Evolutionary conservation across 1,284 basidiomycete species (phyloP).

Genomic region (Acaromyces ingoldii): DNA sequence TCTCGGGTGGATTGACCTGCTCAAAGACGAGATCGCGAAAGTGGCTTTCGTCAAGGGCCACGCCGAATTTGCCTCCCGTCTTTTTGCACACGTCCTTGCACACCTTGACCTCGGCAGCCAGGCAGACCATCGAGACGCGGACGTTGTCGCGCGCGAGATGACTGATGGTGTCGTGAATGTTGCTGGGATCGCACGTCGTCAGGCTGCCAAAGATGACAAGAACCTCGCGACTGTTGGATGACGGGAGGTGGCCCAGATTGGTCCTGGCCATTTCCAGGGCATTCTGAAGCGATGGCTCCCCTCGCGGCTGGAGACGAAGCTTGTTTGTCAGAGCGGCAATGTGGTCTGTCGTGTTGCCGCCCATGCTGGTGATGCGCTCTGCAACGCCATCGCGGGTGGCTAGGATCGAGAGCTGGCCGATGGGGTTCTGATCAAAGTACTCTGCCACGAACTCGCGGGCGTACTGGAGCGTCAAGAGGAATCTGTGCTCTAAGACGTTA

Average conservation of each 20-base stretch:
- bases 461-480: constrained; percentile 66
- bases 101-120: constrained; percentile 92
- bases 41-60: constrained; percentile 94
- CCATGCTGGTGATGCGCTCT: constrained; percentile 58
- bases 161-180: constrained; percentile 85
- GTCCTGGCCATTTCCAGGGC: constrained; percentile 76
- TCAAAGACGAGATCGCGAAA: constrained; percentile 93
- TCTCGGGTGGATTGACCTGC: constrained; percentile 70
- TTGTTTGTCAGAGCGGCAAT: constrained; percentile 77
- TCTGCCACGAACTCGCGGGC: constrained; percentile 74
- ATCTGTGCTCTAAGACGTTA: background rate
- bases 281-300: constrained; percentile 94
- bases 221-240: constrained; percentile 90
- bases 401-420: constrained; percentile 66
- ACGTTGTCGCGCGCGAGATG: constrained; percentile 71
- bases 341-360: constrained; percentile 89
- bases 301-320: constrained; percentile 78
- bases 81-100: constrained; percentile 67
- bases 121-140: constrained; percentile 83
- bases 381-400: constrained; percentile 47
- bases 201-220: constrained; percentile 88
- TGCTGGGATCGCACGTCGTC: constrained; percentile 93
- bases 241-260: constrained; percentile 67
- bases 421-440: constrained; percentile 99
- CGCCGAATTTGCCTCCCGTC: constrained; percentile 58